Evolutionary conservation across 805 yeast species (phyloP), one percentile per base, ranked within the genome.

Genomic region (Nakazawaea peltata): DNA sequence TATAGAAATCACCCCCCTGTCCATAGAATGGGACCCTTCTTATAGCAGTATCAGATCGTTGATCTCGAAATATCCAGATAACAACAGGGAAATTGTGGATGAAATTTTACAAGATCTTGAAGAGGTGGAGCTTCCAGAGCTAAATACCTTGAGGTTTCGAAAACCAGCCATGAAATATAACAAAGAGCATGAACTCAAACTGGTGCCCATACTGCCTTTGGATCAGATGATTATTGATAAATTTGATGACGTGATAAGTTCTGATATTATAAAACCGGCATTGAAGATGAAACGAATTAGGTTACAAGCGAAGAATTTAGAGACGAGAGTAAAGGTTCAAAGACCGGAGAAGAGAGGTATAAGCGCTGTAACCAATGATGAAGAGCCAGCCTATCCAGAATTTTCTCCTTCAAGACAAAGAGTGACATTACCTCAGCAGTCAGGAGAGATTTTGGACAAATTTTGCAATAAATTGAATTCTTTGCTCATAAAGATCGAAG

Each of bases 261-360:
- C 31, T 2, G 46, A 50, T 26, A 41, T 48, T 30, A 34, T 46
- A 2, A 56, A 52, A 30, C 57, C 57, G 1, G 41, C 38, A 15
- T 23, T 51, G 13, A 56, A 56, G 25, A 53, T 55, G 33, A 48
- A 47, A 24, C 37, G 60, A 32, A 41, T 52, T 17, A 46, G 42
- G 35, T 34, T 55, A 23, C 23, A 21, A 21, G n/a, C n/a, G n/a
- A n/a, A n/a, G n/a, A n/a, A n/a, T n/a, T n/a, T n/a, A n/a, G n/a
- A n/a, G n/a, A n/a, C n/a, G n/a, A n/a, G n/a, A n/a, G n/a, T n/a
- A n/a, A n/a, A n/a, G n/a, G n/a, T n/a, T n/a, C n/a, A n/a, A n/a
- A n/a, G n/a, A n/a, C n/a, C n/a, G n/a, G n/a, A n/a, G n/a, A n/a
- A n/a, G n/a, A n/a, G n/a, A n/a, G n/a, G n/a, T n/a, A n/a, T n/a